Base-by-base conservation (phyloP, 2,329 filamentous ascomycete genomes). In the Pseudocercospora musae region DNA sequence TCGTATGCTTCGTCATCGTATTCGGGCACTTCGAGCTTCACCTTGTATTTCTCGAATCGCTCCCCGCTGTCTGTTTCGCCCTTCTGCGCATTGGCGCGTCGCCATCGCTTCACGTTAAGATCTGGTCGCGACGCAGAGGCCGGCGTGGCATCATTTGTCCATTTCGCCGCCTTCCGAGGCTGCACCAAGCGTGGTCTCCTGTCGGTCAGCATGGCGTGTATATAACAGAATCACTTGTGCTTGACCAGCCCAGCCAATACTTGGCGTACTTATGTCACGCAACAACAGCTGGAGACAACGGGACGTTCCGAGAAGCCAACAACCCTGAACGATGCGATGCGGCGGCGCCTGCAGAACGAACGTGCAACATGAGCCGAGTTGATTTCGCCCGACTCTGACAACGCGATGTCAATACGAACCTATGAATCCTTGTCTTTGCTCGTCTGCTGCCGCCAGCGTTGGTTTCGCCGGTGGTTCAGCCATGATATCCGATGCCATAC, bases 1-100 rank as follows among this genome's bases (percentile, higher is more conserved):
- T 88, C 85, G 77, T 99, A 99, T 74, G 96, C 89, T 66, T 93
- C 91, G 66, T 96, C 89, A 64, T 86, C 92, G 77, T 98, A 98
- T 63, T 87, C 83, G 0, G 93, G 91, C 37, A 92, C 82, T 3
- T 89, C 84, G 13, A 94, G 85, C 67, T 89, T 84, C 59, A 96
- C 87, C 73, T 97, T 96, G 82, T 90, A 98, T 74, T 94, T 96
- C 53, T 91, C 87, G 77, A 95, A 98, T 15, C 52, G 31, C n/a
- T 40, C 29, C 37, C 60, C 55, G 5, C 46, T 48, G n/a, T 46
- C 58, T 33, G 48, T 40, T 3, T 57, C 46, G 23, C 57, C 62
- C 27, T 40, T 56, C n/a, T 59, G 56, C n/a, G 31, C 20, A 9
- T 23, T 42, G 21, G 52, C 57, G 40, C 63, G 57, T 42, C 57